phyloP scores from a whole-genome alignment of 1,139 yeast species.

The Lodderomyces orthopsilosis region DNA sequence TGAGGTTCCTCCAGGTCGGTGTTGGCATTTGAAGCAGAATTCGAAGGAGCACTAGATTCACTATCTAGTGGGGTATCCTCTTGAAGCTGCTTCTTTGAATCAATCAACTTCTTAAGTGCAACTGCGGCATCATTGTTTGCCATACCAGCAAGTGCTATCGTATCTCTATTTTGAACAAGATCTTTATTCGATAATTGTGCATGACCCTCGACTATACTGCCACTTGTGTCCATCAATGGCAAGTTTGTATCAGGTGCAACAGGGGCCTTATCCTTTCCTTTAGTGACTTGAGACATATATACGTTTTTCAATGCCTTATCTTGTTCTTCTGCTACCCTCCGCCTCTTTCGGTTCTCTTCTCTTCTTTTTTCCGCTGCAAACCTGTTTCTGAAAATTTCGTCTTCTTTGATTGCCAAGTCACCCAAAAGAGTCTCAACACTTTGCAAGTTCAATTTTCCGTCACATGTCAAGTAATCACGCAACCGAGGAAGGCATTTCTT shows the following conservation, averaged over 20 bases:
- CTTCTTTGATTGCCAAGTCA: constrained; percentile 71
- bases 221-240: constrained; percentile 72
- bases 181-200: constrained; percentile 70
- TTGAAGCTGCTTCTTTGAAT: constrained; percentile 20
- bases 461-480: constrained; percentile 82
- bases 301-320: constrained; percentile 34
- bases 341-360: constrained; percentile 60
- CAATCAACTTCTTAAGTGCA: constrained; percentile 49
- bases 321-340: constrained; percentile 47
- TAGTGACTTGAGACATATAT: constrained; percentile 41
- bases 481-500: constrained; percentile 63
- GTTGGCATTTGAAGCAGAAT: constrained; percentile 16
- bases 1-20: constrained; percentile 21
- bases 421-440: constrained; percentile 72
- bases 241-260: constrained; percentile 66
- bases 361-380: constrained; percentile 67
- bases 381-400: constrained; percentile 69
- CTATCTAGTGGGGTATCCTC: constrained; percentile 25
- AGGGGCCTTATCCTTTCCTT: constrained; percentile 78
- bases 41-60: constrained; percentile 25
- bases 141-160: constrained; percentile 71
- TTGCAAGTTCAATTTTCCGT: constrained; percentile 73
- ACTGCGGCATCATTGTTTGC: constrained; percentile 74
- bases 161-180: constrained; percentile 63
- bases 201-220: constrained; percentile 61